Evolutionary conservation across 106 monocot species (phyloP).

Genomic region (Dendrobium nobile): DNA sequence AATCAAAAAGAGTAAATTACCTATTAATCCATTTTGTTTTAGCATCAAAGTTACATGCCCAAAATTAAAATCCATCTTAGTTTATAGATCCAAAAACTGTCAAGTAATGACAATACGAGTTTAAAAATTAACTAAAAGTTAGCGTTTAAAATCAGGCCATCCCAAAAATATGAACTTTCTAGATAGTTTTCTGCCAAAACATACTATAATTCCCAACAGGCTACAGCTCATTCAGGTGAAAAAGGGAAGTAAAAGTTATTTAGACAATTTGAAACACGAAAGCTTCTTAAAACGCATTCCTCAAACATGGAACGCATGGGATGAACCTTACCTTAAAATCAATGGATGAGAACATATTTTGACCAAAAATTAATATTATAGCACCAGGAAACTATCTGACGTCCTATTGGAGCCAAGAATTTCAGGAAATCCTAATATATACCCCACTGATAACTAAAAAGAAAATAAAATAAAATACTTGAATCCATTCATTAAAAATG

Average conservation of each 20-base stretch:
- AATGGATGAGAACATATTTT: too few relatives aligned
- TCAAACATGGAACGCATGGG: too few relatives aligned
- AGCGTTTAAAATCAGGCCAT: too few relatives aligned
- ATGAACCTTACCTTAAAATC: too few relatives aligned
- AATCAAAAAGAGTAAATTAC: neutral
- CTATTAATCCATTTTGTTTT: neutral
- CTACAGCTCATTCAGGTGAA: too few relatives aligned
- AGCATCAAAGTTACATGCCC: neutral
- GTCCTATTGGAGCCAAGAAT: neutral
- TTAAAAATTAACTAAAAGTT: neutral
- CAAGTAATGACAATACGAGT: neutral
- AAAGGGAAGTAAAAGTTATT: too few relatives aligned
- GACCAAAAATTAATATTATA: neutral
- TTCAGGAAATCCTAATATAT: neutral
- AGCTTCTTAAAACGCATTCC: too few relatives aligned
- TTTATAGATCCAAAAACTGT: neutral
- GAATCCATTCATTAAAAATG: neutral
- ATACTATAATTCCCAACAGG: too few relatives aligned
- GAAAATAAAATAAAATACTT: neutral
- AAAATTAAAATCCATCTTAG: neutral
- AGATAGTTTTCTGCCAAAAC: too few relatives aligned
- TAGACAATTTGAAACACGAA: too few relatives aligned
- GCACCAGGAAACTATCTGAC: neutral
- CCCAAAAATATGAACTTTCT: too few relatives aligned
- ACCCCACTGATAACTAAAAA: neutral